These are phyloP conservation scores for Diaporthe longicolla DNA, from an alignment of 2,329 filamentous ascomycete species.

Conservation along the genomic window DNA sequence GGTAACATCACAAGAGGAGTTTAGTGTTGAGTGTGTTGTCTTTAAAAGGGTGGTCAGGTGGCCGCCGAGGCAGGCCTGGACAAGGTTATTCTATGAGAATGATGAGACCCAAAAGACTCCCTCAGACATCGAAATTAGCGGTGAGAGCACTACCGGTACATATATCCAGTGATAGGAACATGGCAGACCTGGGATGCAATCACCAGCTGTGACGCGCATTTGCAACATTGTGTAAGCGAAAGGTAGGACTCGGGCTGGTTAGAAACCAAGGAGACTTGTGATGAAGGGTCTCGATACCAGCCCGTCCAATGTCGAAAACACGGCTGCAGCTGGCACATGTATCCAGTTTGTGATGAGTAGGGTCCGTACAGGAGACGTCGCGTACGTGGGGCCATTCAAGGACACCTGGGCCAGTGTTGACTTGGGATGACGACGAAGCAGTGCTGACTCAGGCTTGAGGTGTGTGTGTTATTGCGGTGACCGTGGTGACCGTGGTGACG, in stretches of 20 bases:
- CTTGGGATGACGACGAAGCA: conserved; percentile 10
- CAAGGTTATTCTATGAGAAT: neutral
- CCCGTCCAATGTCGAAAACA: conserved; percentile 14
- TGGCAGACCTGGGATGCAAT: neutral
- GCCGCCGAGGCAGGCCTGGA: neutral
- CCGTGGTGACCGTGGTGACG: neutral
- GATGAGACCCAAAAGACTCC: neutral
- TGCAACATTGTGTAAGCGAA: neutral
- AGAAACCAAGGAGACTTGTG: neutral
- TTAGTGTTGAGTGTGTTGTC: neutral
- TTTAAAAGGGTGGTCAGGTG: neutral
- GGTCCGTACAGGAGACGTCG: conserved; percentile 11
- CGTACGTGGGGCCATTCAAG: neutral
- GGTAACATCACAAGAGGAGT: neutral
- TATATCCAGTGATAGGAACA: neutral
- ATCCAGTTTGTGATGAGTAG: conserved; percentile 3
- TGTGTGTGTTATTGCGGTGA: neutral
- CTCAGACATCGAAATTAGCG: neutral
- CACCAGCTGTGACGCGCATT: neutral
- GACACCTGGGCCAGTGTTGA: neutral
- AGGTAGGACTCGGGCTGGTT: neutral
- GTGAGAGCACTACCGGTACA: neutral
- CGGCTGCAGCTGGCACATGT: neutral
- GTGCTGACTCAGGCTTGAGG: neutral
- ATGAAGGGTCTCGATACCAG: neutral